Evolutionary conservation across 805 yeast species (phyloP), one percentile per base, ranked within the genome.

Genomic region (Wickerhamomyces rabaulensis): DNA sequence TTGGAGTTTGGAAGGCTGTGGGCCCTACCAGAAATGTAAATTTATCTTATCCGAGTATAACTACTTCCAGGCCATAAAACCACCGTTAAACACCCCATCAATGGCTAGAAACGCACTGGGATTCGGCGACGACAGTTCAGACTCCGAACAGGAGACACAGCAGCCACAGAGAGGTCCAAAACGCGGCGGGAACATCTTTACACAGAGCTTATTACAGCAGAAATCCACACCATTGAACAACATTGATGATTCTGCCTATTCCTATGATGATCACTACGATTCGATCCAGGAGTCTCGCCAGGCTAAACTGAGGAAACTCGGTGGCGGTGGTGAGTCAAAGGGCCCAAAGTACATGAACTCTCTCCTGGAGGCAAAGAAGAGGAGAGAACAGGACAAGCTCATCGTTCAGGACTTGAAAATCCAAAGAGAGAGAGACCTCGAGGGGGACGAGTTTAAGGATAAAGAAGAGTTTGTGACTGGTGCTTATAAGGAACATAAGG

Each of bases 181-280:
- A 27, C 9, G 36, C n/a, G 20, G 36, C 6, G 20, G 20, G n/a
- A 33, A 16, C 13, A 6, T 42, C 4, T 6, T 48, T 2, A 46
- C 51, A 7, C 42, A 41, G 19, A 46, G 50, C 29, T 22, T 49
- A 9, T 38, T 33, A 12, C 29, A 40, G 12, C 33, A 47, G 31
- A 41, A 27, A 16, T 21, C 37, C 8, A 17, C 13, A 13, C 16
- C 33, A 20, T 31, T n/a, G 25, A 40, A 27, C 23, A 41, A 38
- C 9, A 29, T 36, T 5, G 53, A 48, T 23, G 53, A 53, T 20
- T 50, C 50, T 8, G 47, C 64, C 4, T 73, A 67, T 49, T 68
- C 64, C 13, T 76, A 73, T 50, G 82, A 76, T 48, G 79, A 71
- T 41, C 71, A 70, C 1, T 73, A 70, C 46, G 82, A 76, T 37